Evolutionary conservation across 192 early-diverging fungal genomes (phyloP), one percentile per base, ranked within the genome.

Genomic region (Umbelopsis vinacea): DNA sequence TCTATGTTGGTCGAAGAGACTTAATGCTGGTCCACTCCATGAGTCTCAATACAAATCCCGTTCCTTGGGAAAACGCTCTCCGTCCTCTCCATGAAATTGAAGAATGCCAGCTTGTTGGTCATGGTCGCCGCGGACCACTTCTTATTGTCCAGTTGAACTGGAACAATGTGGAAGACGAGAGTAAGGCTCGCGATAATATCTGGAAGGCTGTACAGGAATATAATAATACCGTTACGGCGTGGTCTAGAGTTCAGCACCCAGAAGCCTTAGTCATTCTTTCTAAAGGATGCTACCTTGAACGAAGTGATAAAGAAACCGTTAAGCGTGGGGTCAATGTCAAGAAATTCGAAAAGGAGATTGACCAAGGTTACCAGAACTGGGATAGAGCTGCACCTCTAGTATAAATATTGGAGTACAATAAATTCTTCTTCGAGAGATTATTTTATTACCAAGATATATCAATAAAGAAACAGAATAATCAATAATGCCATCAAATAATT

Each of bases 21-120:
- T 33, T 35, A 37, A 63, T 63, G 57, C 15, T 63, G 12, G 37
- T 63, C 17, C 29, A 63, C 12, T n/a, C 3, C 4, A 63, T 37
- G 57, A 33, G 57, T 37, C 57, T 63, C 33, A 63, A 63, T 29
- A 63, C 57, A 6, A 63, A 63, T n/a, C 57, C 57, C 37, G 33
- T 63, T 4, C 4, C 57, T 35, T 63, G 57, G 57, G 57, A 63
- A 29, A 63, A 37, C 14, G 57, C 26, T 15, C 11, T 63, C 19
- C 7, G 57, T 19, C 57, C 57, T 63, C 19, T 63, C 2, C 14
- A 63, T 0, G 26, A 35, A 14, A 14, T 63, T 17, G 57, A 63
- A 63, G 57, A 63, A 19, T 63, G 57, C 6, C 57, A 63, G 5
- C 33, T 63, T 29, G 57, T 63, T 11, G 57, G 57, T 19, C 57